phyloP scores from a whole-genome alignment of 441 rosid genomes.

The Capsella rubella region DNA sequence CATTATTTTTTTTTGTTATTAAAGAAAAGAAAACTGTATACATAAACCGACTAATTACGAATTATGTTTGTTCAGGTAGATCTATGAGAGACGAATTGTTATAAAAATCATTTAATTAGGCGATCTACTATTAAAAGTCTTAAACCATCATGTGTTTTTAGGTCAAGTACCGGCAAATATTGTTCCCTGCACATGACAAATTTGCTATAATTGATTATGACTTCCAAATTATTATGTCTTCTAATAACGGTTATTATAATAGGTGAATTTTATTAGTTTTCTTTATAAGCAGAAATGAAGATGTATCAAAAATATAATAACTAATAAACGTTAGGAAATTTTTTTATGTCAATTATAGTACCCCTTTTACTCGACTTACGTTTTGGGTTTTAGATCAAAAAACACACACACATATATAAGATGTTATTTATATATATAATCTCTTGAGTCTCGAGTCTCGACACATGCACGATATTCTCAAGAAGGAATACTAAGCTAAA shows the following conservation, averaged over 20 bases:
- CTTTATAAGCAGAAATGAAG: no score
- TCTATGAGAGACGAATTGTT: conserved; percentile 24
- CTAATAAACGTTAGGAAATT: no score
- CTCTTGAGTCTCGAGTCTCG: conserved; percentile 25
- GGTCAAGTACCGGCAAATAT: conserved; percentile 30
- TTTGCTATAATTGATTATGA: conserved; percentile 29
- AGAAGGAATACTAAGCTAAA: conserved; percentile 26
- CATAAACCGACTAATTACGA: conserved; percentile 2
- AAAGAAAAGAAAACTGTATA: background rate
- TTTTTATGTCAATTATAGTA: no score
- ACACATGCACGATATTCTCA: conserved; percentile 28
- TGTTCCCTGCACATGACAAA: conserved; percentile 40
- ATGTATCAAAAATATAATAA: no score
- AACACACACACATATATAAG: background rate
- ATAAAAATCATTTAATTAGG: conserved; percentile 18
- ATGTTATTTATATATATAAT: background rate
- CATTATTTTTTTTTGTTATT: no score
- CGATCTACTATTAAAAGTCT: conserved; percentile 11
- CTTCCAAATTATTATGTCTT: conserved; percentile 26
- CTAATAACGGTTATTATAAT: background rate
- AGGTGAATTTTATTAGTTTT: background rate
- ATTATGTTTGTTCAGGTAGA: conserved; percentile 39
- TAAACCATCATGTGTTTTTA: conserved; percentile 35
- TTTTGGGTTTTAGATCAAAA: background rate
- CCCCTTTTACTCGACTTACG: background rate